Evolutionary conservation across 2,329 filamentous ascomycete genomes (phyloP), one percentile per base, ranked within the genome.

Genomic region (Ascochyta viciae-villosae): DNA sequence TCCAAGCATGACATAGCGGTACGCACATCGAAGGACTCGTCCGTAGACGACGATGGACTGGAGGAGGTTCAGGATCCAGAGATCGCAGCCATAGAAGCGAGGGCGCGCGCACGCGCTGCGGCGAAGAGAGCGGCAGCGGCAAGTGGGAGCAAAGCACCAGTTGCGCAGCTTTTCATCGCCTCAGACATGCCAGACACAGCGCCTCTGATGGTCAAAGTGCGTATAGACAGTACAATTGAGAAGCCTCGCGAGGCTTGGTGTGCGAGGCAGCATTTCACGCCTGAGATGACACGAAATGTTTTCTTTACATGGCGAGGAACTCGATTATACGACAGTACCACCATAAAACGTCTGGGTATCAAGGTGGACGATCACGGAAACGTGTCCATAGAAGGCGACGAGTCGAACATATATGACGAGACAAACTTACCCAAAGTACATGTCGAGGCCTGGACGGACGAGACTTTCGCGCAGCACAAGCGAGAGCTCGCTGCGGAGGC

Each of bases 241-340:
- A 79, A 89, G 52, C 85, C 93, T 6, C 84, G 88, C 38, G 73
- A 85, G 34, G 85, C 84, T 12, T 97, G 92, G 90, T 85, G 89
- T 64, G 76, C 80, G 12, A 81, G 82, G 50, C 88, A 93, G 68
- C 74, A 73, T 1, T 82, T 86, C 42, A 74, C 78, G 1, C 74
- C 78, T 2, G 78, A 83, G 3, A 72, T 82, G 23, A 75, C 81
- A 2, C 77, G 82, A 4, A 78, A 80, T 0, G 78, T 96, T 16
- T 89, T 95, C 65, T 82, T 98, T 51, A 95, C 91, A 0, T 96
- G 91, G 88, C 88, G 87, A 60, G 83, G 85, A 24, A 85, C 85
- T 54, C 85, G 86, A 56, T 76, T 96, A 3, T 96, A 89, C 71
- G 86, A 90, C 61, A 83, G 85, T n/a, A 91, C 90, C 5, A 93